These are phyloP conservation scores for Claviceps arundinis DNA, from an alignment of 2,329 filamentous ascomycete species.

Conservation along the genomic window DNA sequence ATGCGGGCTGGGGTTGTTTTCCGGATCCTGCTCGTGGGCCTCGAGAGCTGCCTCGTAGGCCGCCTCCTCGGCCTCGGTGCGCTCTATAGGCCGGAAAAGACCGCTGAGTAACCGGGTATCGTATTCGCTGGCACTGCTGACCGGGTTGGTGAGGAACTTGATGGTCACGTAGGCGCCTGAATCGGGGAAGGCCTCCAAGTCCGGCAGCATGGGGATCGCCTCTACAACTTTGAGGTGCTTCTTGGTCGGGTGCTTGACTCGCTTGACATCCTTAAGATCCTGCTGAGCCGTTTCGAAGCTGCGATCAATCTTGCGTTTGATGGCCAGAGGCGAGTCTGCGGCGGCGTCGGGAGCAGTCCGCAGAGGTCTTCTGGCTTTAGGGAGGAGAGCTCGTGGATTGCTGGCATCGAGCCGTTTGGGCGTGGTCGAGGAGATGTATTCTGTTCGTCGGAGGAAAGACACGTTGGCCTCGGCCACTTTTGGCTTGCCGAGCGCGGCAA, in stretches of 20 bases:
- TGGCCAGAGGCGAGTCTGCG: conserved; percentile 50
- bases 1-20: conserved; percentile 39
- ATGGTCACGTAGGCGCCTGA: conserved; percentile 55
- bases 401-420: conserved; percentile 36
- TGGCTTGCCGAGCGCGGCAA: conserved; percentile 74
- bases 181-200: conserved; percentile 56
- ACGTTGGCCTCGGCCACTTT: conserved; percentile 65
- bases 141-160: conserved; percentile 55
- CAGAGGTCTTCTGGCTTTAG: conserved; percentile 19
- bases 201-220: conserved; percentile 48
- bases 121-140: conserved; percentile 37
- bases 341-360: conserved; percentile 44
- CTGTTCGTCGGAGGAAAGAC: conserved; percentile 88
- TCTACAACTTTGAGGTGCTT: conserved; percentile 44
- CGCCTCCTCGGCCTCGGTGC: conserved; percentile 39
- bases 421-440: conserved; percentile 67
- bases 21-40: conserved; percentile 43
- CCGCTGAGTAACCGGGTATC: conserved; percentile 48
- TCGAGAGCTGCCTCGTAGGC: conserved; percentile 36
- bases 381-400: conserved; percentile 25
- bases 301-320: conserved; percentile 54
- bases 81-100: conserved; percentile 47
- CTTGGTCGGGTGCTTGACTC: conserved; percentile 46
- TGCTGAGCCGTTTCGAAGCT: conserved; percentile 42
- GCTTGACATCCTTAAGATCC: conserved; percentile 39